A percentile compares a stretch with the other conserved stretches of the same genome.
phyloP scores from a whole-genome alignment of 257 asterid genomes.

The Capsicum chinense region DNA sequence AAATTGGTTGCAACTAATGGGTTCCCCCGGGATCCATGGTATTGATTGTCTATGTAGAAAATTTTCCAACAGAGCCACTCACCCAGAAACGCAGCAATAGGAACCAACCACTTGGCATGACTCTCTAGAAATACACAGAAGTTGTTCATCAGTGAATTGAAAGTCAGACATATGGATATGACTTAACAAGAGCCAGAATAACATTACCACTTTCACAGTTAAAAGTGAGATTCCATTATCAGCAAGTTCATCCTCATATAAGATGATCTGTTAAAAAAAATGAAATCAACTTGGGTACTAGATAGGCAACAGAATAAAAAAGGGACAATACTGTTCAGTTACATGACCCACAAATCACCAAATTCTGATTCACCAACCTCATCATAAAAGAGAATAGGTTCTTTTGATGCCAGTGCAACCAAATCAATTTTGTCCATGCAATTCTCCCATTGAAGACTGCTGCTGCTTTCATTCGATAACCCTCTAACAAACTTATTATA shows the following conservation, averaged over 20 bases:
- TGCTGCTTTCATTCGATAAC: slow-evolving; percentile 47
- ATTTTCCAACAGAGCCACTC: slow-evolving; percentile 44
- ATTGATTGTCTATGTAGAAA: neutral
- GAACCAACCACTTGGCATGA: slow-evolving; percentile 97
- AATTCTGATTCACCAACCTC: slow-evolving; percentile 60
- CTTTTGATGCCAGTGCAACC: slow-evolving; percentile 82
- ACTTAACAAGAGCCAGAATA: slow-evolving; percentile 33
- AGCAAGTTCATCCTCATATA: slow-evolving; percentile 98
- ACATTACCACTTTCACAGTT: slow-evolving; percentile 91
- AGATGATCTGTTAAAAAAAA: slow-evolving; percentile 60
- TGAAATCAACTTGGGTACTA: slow-evolving; percentile 19
- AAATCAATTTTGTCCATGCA: slow-evolving; percentile 78
- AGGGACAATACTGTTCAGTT: slow-evolving; percentile 31
- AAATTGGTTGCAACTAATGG: neutral
- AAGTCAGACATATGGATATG: neutral
- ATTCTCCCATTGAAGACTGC: slow-evolving; percentile 70
- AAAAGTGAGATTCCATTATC: slow-evolving; percentile 94
- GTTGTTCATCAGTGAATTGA: slow-evolving; percentile 36
- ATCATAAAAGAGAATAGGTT: slow-evolving; percentile 94
- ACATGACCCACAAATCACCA: slow-evolving; percentile 36
- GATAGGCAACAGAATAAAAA: slow-evolving; percentile 25
- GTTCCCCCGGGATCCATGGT: neutral
- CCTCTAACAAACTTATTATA: slow-evolving; percentile 60
- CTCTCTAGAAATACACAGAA: slow-evolving; percentile 71
- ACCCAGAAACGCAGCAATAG: slow-evolving; percentile 98